Evolutionary conservation across 345 rosid species (phyloP).

Genomic region (Brassica juncea): DNA sequence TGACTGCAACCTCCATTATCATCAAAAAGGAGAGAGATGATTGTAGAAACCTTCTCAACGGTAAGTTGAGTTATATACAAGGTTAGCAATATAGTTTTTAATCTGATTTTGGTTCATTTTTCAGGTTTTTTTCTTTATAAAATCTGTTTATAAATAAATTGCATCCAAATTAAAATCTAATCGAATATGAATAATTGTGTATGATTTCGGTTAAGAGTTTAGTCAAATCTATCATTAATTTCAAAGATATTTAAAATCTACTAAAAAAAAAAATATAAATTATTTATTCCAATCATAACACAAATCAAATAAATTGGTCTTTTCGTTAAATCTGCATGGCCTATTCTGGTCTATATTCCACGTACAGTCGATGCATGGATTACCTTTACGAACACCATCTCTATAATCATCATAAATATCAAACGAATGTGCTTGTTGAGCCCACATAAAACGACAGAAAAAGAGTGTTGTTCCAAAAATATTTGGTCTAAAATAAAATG

Average conservation of each 20-base stretch:
- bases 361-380: background rate
- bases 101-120: background rate
- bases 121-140: background rate
- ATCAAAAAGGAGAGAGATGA: no score
- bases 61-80: background rate
- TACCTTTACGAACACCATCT: background rate
- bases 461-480: slow-evolving; percentile 1
- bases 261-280: no score
- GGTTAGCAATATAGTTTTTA: background rate
- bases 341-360: slow-evolving; percentile 10
- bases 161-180: background rate
- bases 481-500: background rate
- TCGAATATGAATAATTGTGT: no score
- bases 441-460: slow-evolving; percentile 12
- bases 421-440: slow-evolving; percentile 10
- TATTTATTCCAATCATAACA: no score
- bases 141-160: background rate
- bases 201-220: no score
- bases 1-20: no score
- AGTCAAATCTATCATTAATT: no score
- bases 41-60: no score
- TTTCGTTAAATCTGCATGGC: slow-evolving; percentile 14
- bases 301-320: no score
- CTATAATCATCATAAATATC: slow-evolving; percentile 2
- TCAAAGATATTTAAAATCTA: no score